Evolutionary conservation across 164 flowering plant genomes (phyloP), one percentile per base, ranked within the genome.

Genomic region (Houttuynia cordata): DNA sequence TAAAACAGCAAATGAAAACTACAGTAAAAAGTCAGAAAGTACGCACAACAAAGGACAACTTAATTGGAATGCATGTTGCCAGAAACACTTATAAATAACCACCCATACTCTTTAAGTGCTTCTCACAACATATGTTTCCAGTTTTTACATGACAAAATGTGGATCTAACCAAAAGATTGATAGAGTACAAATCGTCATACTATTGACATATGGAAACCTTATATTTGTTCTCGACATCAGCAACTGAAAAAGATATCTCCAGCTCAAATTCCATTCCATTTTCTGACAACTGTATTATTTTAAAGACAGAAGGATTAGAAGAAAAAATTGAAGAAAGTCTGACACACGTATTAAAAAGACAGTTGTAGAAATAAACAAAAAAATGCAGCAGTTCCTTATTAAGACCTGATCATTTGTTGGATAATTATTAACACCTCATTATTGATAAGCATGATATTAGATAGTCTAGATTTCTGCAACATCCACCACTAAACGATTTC

Each of bases 151-250:
- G 14, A 10, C 8, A 45, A 7, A 17, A 45, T 12, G 2, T 45
- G 49, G 13, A 17, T 8, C 14, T 45, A 19, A 45, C 40, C 1
- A 24, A 45, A 41, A 56, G 12, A 10, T 49, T 41, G 45, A 17
- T 41, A 52, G 66, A 40, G 59, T 23, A 20, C 45, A 41, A 23
- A 18, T 40, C 59, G 25, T 23, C 17, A 45, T 45, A 17, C 17
- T 45, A 8, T 45, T 2, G 17, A 8, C 49, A 45, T 45, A 45
- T 45, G 17, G 8, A 17, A 63, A 88, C 98, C 89, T 85, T 87
- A 70, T 92, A 92, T 51, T 68, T 79, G 58, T 75, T 72, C 75
- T 73, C 76, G 53, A 85, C 53, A 62, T 80, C 88, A 64, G 85
- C 77, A 23, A 49, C 70, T 61, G 82, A 73, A 71, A 87, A 72